These are phyloP conservation scores for Ceratobasidium sp. DNA, from an alignment of 1,284 basidiomycete genomes.

Conservation along the genomic window DNA sequence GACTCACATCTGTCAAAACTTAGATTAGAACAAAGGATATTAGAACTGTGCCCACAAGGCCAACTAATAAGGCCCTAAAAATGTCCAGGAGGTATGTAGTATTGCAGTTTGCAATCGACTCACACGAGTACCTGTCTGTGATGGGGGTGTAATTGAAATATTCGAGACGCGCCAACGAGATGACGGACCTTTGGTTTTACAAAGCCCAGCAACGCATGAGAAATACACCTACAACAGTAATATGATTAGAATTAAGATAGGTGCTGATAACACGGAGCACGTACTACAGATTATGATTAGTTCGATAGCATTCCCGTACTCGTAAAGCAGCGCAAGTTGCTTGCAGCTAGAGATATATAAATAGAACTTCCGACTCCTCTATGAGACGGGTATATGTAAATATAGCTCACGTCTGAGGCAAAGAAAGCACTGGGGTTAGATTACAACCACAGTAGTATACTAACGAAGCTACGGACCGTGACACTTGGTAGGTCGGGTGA, in stretches of 20 bases:
- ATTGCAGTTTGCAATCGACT: neutral
- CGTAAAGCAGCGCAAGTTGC: neutral
- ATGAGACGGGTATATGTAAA: neutral
- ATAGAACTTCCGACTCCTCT: neutral
- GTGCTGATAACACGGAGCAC: neutral
- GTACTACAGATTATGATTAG: neutral
- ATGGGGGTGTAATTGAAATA: no score
- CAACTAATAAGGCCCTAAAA: constrained; percentile 1
- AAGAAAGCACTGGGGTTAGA: neutral
- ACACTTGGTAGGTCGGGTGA: neutral
- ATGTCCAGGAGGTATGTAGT: neutral
- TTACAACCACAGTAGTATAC: neutral
- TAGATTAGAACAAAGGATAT: neutral
- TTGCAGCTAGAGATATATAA: neutral
- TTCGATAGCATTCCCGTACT: neutral
- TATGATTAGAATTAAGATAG: neutral
- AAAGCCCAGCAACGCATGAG: constrained; percentile 25
- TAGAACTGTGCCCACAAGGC: neutral
- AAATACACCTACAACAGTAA: neutral
- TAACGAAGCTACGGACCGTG: neutral
- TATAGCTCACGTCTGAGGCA: neutral
- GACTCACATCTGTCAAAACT: constrained; percentile 5
- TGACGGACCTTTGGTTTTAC: constrained; percentile 5
- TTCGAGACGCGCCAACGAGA: no score
- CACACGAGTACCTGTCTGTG: neutral